phyloP scores from a whole-genome alignment of 164 flowering plant species.

The Chloranthus sessilifolius region DNA sequence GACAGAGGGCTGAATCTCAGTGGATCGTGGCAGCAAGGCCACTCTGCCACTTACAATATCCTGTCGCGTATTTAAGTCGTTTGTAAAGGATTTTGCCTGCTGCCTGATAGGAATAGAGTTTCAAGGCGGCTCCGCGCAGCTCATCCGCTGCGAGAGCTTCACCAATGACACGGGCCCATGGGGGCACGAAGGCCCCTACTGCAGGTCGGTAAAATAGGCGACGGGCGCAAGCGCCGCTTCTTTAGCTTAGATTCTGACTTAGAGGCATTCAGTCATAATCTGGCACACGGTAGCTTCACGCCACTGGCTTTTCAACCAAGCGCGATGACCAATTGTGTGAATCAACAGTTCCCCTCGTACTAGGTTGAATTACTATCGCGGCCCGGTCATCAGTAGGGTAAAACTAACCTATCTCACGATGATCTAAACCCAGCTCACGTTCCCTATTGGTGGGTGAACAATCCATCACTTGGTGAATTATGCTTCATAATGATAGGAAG shows the following conservation, averaged over 20 bases:
- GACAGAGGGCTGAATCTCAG: no score
- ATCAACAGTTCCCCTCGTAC: slow-evolving; percentile 11
- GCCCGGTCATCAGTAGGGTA: slow-evolving; percentile 14
- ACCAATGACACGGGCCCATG: slow-evolving; percentile 14
- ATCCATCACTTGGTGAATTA: slow-evolving; percentile 18
- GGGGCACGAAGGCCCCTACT: slow-evolving; percentile 8
- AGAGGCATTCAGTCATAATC: slow-evolving; percentile 10
- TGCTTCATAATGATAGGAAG: slow-evolving; percentile 30
- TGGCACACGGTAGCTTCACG: no score
- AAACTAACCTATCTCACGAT: slow-evolving; percentile 16
- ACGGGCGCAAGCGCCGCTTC: slow-evolving; percentile 4
- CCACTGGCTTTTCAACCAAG: slow-evolving; percentile 22
- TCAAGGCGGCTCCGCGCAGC: slow-evolving; percentile 6
- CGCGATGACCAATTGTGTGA: slow-evolving; percentile 15
- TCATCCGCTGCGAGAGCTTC: slow-evolving; percentile 8
- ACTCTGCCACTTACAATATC: no score
- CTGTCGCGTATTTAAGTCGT: no score
- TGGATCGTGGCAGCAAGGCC: no score
- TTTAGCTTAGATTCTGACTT: slow-evolving; percentile 16
- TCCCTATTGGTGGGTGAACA: slow-evolving; percentile 27
- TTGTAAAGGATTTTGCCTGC: no score
- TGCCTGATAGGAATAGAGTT: no score
- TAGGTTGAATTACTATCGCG: slow-evolving; percentile 16
- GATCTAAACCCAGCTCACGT: slow-evolving; percentile 23
- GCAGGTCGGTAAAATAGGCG: slow-evolving; percentile 8